These are phyloP conservation scores for Botrytis cinerea DNA, from an alignment of 2,329 filamentous ascomycete genomes.

Conservation along the genomic window DNA sequence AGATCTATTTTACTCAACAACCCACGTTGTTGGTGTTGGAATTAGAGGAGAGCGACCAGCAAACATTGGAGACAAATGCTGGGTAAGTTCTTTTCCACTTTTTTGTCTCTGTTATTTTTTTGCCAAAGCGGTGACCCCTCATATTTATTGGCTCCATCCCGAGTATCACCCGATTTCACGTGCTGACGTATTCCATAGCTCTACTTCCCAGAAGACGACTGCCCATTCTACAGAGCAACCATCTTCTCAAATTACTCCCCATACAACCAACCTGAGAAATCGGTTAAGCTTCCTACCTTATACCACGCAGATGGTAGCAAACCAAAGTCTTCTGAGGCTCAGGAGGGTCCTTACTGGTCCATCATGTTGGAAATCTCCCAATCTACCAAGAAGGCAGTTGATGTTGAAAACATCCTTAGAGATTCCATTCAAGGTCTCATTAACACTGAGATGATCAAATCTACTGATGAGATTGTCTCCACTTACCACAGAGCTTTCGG, in stretches of 20 bases:
- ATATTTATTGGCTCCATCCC: not conserved
- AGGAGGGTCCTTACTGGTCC: slow-evolving; percentile 97
- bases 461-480: slow-evolving; percentile 91
- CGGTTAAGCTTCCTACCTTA: slow-evolving; percentile 81
- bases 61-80: slow-evolving; percentile 99
- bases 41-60: slow-evolving; percentile 89
- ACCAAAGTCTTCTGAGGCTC: slow-evolving; percentile 67
- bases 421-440: slow-evolving; percentile 95
- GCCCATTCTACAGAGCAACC: slow-evolving; percentile 98
- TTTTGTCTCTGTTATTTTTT: slow-evolving; percentile 9
- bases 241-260: slow-evolving; percentile 99
- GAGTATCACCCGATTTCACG: not conserved
- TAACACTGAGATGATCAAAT: slow-evolving; percentile 95
- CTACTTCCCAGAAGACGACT: slow-evolving; percentile 99
- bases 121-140: slow-evolving; percentile 18
- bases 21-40: slow-evolving; percentile 95
- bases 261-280: slow-evolving; percentile 87
- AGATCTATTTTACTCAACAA: slow-evolving; percentile 93
- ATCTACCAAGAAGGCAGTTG: slow-evolving; percentile 91
- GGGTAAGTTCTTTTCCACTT: slow-evolving; percentile 56
- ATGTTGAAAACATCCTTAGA: slow-evolving; percentile 78
- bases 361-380: slow-evolving; percentile 99
- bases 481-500: slow-evolving; percentile 94
- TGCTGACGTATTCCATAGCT: slow-evolving; percentile 54
- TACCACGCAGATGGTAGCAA: slow-evolving; percentile 85